These are phyloP conservation scores for Phytophthora cactorum DNA, from an alignment of 352 stramenopile genomes.

Conservation along the genomic window DNA sequence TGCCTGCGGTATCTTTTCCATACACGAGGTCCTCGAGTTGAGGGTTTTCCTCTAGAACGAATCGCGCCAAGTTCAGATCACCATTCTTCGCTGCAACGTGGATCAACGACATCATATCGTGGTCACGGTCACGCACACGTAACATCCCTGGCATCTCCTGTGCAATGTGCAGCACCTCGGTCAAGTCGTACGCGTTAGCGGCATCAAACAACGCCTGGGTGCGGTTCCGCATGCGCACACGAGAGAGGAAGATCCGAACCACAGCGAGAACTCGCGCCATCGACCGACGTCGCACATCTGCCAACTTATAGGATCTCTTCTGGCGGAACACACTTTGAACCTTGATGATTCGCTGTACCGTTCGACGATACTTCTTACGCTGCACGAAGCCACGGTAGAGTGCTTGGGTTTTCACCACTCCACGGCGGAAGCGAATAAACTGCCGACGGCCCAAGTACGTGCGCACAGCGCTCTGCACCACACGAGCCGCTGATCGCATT, in stretches of 20 bases:
- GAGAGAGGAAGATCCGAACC: constrained; percentile 77
- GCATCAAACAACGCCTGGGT: constrained; percentile 82
- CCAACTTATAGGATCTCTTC: constrained; percentile 55
- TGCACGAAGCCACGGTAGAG: constrained; percentile 63
- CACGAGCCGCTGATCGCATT: constrained; percentile 48
- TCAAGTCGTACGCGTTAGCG: constrained; percentile 80
- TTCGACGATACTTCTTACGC: constrained; percentile 66
- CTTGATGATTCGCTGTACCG: constrained; percentile 54
- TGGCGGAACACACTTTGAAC: constrained; percentile 83
- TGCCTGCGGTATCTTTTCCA: constrained; percentile 74
- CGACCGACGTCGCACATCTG: constrained; percentile 60
- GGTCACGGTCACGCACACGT: constrained; percentile 72
- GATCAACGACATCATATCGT: constrained; percentile 88
- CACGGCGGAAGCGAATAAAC: constrained; percentile 69
- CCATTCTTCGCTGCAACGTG: constrained; percentile 91
- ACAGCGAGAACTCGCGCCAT: constrained; percentile 77
- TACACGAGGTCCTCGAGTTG: constrained; percentile 90
- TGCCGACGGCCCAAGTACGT: constrained; percentile 67
- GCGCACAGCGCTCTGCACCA: constrained; percentile 79
- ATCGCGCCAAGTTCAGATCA: constrained; percentile 82
- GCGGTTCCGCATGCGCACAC: constrained; percentile 84
- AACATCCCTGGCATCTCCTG: constrained; percentile 85
- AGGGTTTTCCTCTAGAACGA: constrained; percentile 81
- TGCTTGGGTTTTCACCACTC: constrained; percentile 76
- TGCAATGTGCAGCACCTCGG: constrained; percentile 79